These are phyloP conservation scores for Leishmania gerbilli DNA, from an alignment of 208 protist genomes.

Conservation along the genomic window DNA sequence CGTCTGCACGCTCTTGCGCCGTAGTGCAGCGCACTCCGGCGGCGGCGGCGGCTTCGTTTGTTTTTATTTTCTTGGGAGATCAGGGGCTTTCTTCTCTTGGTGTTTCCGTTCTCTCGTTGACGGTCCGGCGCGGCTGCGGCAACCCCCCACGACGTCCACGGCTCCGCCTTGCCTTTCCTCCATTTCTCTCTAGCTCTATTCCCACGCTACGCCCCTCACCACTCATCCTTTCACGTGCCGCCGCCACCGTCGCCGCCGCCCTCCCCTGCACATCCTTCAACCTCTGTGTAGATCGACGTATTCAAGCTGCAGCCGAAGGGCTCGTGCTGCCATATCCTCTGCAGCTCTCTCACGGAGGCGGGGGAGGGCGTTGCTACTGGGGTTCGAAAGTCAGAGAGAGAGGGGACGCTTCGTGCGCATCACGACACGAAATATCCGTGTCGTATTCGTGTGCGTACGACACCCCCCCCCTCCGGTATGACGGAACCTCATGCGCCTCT, in stretches of 20 bases:
- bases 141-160: background rate
- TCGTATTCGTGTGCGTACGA: background rate
- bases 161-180: background rate
- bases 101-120: background rate
- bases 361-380: background rate
- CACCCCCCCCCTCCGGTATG: no score
- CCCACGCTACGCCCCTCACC: background rate
- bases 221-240: background rate
- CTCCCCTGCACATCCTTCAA: background rate
- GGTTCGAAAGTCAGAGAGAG: background rate
- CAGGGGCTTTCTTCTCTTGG: no score
- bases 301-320: background rate
- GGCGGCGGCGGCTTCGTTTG: no score
- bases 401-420: background rate
- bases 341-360: background rate
- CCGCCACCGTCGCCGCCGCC: no score
- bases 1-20: no score
- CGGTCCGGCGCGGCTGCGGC: background rate
- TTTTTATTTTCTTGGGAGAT: no score
- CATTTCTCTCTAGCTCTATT: background rate
- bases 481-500: background rate
- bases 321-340: background rate
- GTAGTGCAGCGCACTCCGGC: no score
- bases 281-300: background rate
- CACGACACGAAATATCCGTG: background rate